Conservation (phyloP, 768 basidiomycete genomes). For the Kwoniella dendrophila region DNA sequence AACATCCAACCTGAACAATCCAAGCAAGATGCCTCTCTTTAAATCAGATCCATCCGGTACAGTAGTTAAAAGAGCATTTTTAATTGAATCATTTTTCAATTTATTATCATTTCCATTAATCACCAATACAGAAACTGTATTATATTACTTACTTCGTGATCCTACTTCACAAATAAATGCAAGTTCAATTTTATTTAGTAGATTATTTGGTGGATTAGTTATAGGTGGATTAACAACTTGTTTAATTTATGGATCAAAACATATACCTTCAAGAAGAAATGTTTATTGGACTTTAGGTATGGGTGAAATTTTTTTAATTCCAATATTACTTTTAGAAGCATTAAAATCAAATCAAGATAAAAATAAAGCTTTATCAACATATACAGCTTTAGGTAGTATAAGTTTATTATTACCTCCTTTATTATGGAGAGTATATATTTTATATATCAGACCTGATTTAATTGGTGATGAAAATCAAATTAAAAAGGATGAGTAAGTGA, state of each 20-base stretch:
- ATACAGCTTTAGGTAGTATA: conserved; percentile 19
- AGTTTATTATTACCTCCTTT: conserved; percentile 26
- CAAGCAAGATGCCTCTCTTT: no score
- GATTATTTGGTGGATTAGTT: conserved; percentile 38
- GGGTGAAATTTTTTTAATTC: conserved; percentile 35
- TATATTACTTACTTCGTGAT: conserved; percentile 30
- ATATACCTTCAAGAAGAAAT: conserved; percentile 20
- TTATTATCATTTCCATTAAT: conserved; percentile 39
- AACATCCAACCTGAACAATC: neutral
- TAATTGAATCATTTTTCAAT: conserved; percentile 41
- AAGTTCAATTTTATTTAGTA: conserved; percentile 29
- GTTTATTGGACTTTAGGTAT: conserved; percentile 31
- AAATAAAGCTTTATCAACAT: conserved; percentile 14
- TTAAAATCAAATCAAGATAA: conserved; percentile 9
- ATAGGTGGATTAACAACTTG: conserved; percentile 35
- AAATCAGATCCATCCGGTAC: conserved; percentile 22
- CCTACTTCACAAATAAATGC: conserved; percentile 38
- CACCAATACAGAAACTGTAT: conserved; percentile 32
- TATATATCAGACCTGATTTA: conserved; percentile 29
- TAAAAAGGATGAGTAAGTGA: conserved; percentile 18
- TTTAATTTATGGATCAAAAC: conserved; percentile 22
- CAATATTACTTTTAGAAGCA: conserved; percentile 27
- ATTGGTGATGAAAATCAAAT: conserved; percentile 30
- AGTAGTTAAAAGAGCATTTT: conserved; percentile 38
- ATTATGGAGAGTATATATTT: conserved; percentile 31